Conservation (phyloP, 2,329 filamentous ascomycete species). For the Aspergillus sp. region DNA sequence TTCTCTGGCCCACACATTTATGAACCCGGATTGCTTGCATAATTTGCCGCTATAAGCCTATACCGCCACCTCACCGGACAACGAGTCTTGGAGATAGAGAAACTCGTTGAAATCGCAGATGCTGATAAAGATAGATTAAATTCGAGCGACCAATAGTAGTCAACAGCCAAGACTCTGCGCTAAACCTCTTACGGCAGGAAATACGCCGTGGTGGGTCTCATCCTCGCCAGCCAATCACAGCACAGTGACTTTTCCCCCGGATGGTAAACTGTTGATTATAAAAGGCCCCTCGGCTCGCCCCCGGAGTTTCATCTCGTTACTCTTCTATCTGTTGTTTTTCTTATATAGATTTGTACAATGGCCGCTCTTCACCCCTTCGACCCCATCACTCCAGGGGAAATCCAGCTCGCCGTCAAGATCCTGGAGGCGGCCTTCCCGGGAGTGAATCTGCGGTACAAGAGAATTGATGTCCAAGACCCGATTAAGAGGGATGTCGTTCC, state of each 20-base stretch:
- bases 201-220: conserved; percentile 7
- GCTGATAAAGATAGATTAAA: too few relatives aligned
- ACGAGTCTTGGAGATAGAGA: too few relatives aligned
- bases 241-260: not conserved
- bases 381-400: conserved; percentile 33
- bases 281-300: not conserved
- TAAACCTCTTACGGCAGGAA: conserved; percentile 3
- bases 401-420: conserved; percentile 32
- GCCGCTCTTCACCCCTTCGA: conserved; percentile 32
- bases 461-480: conserved; percentile 59
- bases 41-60: too few relatives aligned
- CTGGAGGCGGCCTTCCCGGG: conserved; percentile 30
- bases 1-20: too few relatives aligned
- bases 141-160: not conserved
- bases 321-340: not conserved
- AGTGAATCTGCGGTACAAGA: conserved; percentile 48
- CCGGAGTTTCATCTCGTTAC: not conserved
- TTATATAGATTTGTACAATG: conserved; percentile 7
- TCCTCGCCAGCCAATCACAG: not conserved
- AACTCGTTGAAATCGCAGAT: too few relatives aligned
- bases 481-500: conserved; percentile 50
- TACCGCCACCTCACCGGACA: too few relatives aligned
- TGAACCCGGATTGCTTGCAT: too few relatives aligned
- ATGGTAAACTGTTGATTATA: not conserved
- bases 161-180: not conserved